These are phyloP conservation scores for Caryopteris hybrid DNA, from an alignment of 305 asterid species.

Conservation along the genomic window DNA sequence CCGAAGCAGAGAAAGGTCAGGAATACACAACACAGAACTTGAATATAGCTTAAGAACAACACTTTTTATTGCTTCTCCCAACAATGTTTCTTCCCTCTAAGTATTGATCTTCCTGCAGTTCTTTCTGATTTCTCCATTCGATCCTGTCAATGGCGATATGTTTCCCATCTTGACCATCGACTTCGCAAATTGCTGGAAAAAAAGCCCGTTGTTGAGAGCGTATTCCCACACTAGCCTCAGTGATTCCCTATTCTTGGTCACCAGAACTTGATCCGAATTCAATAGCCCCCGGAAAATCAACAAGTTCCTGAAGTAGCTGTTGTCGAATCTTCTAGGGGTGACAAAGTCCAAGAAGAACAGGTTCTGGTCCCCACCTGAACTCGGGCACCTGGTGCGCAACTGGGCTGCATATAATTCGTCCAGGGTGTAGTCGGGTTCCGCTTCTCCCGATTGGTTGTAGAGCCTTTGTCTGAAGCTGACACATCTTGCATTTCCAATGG, in stretches of 20 bases:
- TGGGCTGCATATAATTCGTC: conserved; percentile 48
- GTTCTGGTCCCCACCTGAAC: conserved; percentile 68
- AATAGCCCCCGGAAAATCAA: conserved; percentile 55
- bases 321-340: conserved; percentile 52
- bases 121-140: conserved; percentile 57
- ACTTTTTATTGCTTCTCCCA: neutral
- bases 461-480: conserved; percentile 78
- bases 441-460: conserved; percentile 68
- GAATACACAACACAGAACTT: too few relatives aligned
- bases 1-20: too few relatives aligned
- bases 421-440: conserved; percentile 43
- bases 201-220: conserved; percentile 39
- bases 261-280: conserved; percentile 68
- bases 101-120: conserved; percentile 56
- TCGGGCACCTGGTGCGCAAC: conserved; percentile 50
- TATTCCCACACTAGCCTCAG: conserved; percentile 45
- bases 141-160: conserved; percentile 59
- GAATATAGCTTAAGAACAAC: neutral
- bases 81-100: neutral
- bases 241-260: conserved; percentile 37
- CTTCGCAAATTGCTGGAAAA: conserved; percentile 64
- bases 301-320: conserved; percentile 67
- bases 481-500: conserved; percentile 74
- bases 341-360: conserved; percentile 45
- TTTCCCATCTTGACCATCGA: conserved; percentile 79